Evolutionary conservation across 2,329 filamentous ascomycete species (phyloP).

Genomic region (Triangularia verruculosa): DNA sequence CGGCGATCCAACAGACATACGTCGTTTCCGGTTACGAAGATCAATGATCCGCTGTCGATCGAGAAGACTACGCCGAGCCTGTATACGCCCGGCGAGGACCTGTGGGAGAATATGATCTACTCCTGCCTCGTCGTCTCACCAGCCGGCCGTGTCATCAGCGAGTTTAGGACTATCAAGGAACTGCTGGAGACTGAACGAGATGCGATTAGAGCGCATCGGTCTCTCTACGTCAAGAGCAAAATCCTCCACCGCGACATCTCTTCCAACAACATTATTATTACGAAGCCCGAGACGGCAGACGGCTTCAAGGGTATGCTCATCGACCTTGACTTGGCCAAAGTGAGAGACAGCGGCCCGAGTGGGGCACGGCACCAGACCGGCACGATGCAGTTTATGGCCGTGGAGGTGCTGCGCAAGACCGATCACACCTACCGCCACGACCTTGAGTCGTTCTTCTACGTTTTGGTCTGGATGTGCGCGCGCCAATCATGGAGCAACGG

Average conservation of each 20-base stretch:
- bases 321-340: slow-evolving; percentile 35
- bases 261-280: slow-evolving; percentile 39
- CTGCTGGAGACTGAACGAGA: slow-evolving; percentile 36
- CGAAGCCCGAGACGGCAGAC: slow-evolving; percentile 15
- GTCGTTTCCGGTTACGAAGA: too few species aligned
- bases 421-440: slow-evolving; percentile 32
- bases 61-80: too few species aligned
- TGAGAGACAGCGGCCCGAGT: too few species aligned
- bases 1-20: too few species aligned
- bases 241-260: slow-evolving; percentile 40
- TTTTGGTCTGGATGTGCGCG: neutral
- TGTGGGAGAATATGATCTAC: slow-evolving; percentile 30
- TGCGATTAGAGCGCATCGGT: slow-evolving; percentile 37
- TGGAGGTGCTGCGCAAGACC: slow-evolving; percentile 33
- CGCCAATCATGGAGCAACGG: neutral
- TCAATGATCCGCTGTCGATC: too few species aligned
- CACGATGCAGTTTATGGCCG: neutral
- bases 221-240: slow-evolving; percentile 32
- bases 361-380: too few species aligned
- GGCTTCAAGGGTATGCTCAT: slow-evolving; percentile 34
- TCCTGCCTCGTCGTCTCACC: slow-evolving; percentile 33
- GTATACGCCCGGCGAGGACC: too few species aligned
- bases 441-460: slow-evolving; percentile 21
- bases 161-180: slow-evolving; percentile 32
- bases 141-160: slow-evolving; percentile 29